Evolutionary conservation across 768 basidiomycete genomes (phyloP), one percentile per base, ranked within the genome.

Genomic region (Naganishia antarctica): DNA sequence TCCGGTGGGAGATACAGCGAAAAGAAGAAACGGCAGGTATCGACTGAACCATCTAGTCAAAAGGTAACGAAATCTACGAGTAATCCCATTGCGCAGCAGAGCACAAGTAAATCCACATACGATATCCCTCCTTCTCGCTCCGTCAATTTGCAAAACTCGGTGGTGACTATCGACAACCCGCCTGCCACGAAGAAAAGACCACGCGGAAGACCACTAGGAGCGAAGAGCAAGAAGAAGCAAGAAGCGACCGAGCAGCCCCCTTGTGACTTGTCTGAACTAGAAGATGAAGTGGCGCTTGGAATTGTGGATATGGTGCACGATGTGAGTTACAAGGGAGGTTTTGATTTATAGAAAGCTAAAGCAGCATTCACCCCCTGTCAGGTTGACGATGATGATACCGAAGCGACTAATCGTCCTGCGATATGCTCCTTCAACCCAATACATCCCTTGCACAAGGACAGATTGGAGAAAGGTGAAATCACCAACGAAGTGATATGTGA

Each of bases 401-500:
- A 64, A 34, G 44, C 15, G 28, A 40, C 7, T 40, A 43, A 61
- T 8, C 50, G 66, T 28, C 44, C 47, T 13, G 45, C 44, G 11
- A 67, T 67, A 28, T 67, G 66, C 48, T 48, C 29, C 3, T 60
- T 58, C 61, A 67, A 67, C 49, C 66, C 66, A 21, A 21, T 25
- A 3, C 41, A 67, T 50, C 61, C 66, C 8, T 26, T 59, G 18
- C 50, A 59, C 34, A 18, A 44, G 11, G 34, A 40, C 8, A 37
- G 31, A 13, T 29, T 64, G 2, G 18, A 25, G 51, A 34, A 34
- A 8, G 53, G 53, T 16, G 51, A 51, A 23, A 63, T 67, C 25
- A 37, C 46, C 8, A 21, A 41, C 34, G 46, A 51, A 16, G 32
- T 67, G 16, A n/a, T 48, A 0, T 80, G 80, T 64, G 61, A 64